Evolutionary conservation across 768 basidiomycete genomes (phyloP), one percentile per base, ranked within the genome.

Genomic region (Flagelloscypha sp.): DNA sequence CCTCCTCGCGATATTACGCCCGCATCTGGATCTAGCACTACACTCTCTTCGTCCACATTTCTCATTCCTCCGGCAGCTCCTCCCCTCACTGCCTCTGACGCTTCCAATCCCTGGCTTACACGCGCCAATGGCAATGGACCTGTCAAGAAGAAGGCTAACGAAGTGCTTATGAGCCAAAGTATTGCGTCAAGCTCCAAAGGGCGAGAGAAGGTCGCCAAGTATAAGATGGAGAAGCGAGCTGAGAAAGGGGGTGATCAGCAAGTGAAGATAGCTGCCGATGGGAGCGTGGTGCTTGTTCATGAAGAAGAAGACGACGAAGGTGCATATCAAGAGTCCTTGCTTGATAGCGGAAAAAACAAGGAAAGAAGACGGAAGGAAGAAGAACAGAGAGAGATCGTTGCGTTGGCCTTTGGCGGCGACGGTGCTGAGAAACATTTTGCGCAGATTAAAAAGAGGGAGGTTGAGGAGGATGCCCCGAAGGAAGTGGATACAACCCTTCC

Each of bases 321-420:
- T 45, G 27, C 66, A 79, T 38, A 79, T 78, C 43, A 85, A 47
- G 55, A 61, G 28, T 49, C 50, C 0, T 48, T 70, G 1, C 53
- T 56, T 33, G 36, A 44, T 35, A 74, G 62, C 45, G 50, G 56
- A 27, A 78, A 70, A 50, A 63, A 53, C 37, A 75, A 66, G 53
- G 58, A 34, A 35, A 64, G 49, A 45, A 47, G 27, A 55, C 51
- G 31, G 0, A 72, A 69, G 35, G 84, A 85, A 1, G 90, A 97
- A 59, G 69, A 85, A 54, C 94, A 98, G 56, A 71, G 87, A 24
- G 90, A 98, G 45, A 66, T 98, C 9, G 92, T 99, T 9, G 86
- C 92, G 1, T 77, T 79, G 36, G 95, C 95, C 0, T 99, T 99
- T 62, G 94, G 93, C 2, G 93, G 90, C 2, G 95, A 99, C 56